Base-by-base conservation (phyloP, 2,329 filamentous ascomycete species). In the Aureobasidium musti region DNA sequence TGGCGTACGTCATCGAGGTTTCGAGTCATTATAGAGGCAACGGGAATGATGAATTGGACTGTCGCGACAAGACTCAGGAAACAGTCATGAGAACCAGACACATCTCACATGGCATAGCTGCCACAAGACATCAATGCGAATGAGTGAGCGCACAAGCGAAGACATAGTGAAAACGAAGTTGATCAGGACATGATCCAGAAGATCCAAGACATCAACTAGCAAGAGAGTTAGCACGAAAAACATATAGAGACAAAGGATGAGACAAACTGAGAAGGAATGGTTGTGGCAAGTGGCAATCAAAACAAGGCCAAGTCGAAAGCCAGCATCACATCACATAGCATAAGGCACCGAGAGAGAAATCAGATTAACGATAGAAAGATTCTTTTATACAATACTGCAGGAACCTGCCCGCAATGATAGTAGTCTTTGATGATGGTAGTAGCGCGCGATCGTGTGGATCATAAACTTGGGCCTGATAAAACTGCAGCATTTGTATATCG, bases 321-420 rank as follows among this genome's bases (percentile, higher is more conserved):
- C 28, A 53, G 13, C 50, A 10, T 50, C 30, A 53, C 17, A n/a
- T 53, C 19, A 28, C 17, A 35, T 13, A 33, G 13, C 47, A 50
- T 7, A 13, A 21, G 28, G 19, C 50, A 30, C 23, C 5, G 19
- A 13, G 5, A 6, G 7, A 23, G 21, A 56, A 14, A 59, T 23
- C n/a, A n/a, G n/a, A n/a, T 10, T n/a, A 59, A 59, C 47, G 41
- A 26, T 59, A 26, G 39, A 45, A 59, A 17, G 56, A 45, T 61
- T 61, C 41, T 49, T 61, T 61, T 61, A 61, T 61, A 61, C 57
- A 61, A 61, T 49, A 61, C 57, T 61, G 43, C 57, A 61, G 57
- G 57, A 61, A 61, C 57, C 57, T 19, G 57, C 57, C 57, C 43
- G 43, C 57, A 61, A 49, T 47, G 41, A 59, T 43, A 59, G 57